Conservation (phyloP, 2,329 filamentous ascomycete genomes). For the Albifimbria verrucaria region DNA sequence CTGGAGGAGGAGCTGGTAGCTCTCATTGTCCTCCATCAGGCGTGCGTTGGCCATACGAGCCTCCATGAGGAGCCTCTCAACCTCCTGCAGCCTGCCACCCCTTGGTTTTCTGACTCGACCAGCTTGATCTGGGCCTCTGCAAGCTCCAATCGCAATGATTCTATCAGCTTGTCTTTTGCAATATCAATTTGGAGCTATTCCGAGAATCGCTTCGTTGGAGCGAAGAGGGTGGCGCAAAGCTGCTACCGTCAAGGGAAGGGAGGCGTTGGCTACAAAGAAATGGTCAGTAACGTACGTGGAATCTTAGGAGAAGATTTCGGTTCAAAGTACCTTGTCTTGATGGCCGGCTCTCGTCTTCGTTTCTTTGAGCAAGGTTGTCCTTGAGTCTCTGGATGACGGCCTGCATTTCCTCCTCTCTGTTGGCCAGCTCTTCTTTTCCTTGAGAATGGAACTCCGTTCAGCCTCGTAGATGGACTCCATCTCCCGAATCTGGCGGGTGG, state of each 20-base stretch:
- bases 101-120: slow-evolving; percentile 89
- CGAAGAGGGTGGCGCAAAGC: slow-evolving; percentile 83
- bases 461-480: slow-evolving; percentile 91
- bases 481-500: slow-evolving; percentile 79
- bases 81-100: slow-evolving; percentile 83
- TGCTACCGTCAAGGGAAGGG: slow-evolving; percentile 70
- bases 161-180: slow-evolving; percentile 98
- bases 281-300: no score
- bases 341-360: slow-evolving; percentile 54
- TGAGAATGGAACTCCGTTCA: slow-evolving; percentile 80
- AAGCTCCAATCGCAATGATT: slow-evolving; percentile 84
- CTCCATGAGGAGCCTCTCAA: slow-evolving; percentile 89
- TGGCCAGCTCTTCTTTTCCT: slow-evolving; percentile 88
- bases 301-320: background rate
- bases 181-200: slow-evolving; percentile 82
- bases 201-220: slow-evolving; percentile 84
- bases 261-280: slow-evolving; percentile 45
- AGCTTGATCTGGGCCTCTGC: slow-evolving; percentile 95
- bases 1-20: slow-evolving; percentile 90
- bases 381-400: slow-evolving; percentile 87
- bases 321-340: slow-evolving; percentile 53
- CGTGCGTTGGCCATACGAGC: slow-evolving; percentile 93
- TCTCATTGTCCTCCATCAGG: slow-evolving; percentile 98
- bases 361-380: slow-evolving; percentile 78
- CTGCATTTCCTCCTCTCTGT: slow-evolving; percentile 87